Percentiles rank a stretch among this genome's conserved stretches.
These are phyloP conservation scores for Vigna hirtella DNA, from an alignment of 306 rosid species.

Conservation along the genomic window DNA sequence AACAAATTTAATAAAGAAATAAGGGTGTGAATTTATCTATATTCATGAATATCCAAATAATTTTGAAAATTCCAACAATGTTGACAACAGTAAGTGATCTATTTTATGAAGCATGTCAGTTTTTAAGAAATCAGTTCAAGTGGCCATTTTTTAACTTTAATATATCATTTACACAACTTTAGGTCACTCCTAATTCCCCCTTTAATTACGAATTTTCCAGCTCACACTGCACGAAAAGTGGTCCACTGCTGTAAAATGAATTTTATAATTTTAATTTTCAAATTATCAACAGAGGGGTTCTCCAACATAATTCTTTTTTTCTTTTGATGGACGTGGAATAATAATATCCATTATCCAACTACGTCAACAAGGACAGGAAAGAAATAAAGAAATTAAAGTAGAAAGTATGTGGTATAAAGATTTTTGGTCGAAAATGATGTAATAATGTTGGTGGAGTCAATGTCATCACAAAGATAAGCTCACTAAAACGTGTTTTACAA, in stretches of 20 bases:
- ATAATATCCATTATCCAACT: neutral
- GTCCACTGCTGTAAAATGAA: constrained; percentile 27
- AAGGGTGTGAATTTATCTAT: too few relatives aligned
- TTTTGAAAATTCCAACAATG: too few relatives aligned
- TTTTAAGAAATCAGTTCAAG: neutral
- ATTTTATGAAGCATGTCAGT: too few relatives aligned
- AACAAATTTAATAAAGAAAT: too few relatives aligned
- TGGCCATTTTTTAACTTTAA: constrained; percentile 30
- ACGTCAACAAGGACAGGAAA: neutral
- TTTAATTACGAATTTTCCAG: constrained; percentile 24
- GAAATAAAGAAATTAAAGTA: neutral
- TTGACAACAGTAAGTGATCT: too few relatives aligned
- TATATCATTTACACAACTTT: constrained; percentile 27
- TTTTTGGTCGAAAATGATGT: constrained; percentile 2
- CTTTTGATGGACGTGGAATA: neutral
- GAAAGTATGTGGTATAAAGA: neutral
- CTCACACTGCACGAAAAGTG: constrained; percentile 30
- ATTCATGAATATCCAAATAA: too few relatives aligned
- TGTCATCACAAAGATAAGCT: constrained; percentile 15
- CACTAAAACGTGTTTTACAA: constrained; percentile 12
- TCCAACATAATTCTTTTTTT: neutral
- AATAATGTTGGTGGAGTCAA: constrained; percentile 22
- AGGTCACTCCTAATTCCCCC: constrained; percentile 31
- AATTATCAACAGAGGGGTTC: neutral
- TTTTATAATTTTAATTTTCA: neutral